phyloP scores from a whole-genome alignment of 345 rosid species.

The Dimocarpus longan region DNA sequence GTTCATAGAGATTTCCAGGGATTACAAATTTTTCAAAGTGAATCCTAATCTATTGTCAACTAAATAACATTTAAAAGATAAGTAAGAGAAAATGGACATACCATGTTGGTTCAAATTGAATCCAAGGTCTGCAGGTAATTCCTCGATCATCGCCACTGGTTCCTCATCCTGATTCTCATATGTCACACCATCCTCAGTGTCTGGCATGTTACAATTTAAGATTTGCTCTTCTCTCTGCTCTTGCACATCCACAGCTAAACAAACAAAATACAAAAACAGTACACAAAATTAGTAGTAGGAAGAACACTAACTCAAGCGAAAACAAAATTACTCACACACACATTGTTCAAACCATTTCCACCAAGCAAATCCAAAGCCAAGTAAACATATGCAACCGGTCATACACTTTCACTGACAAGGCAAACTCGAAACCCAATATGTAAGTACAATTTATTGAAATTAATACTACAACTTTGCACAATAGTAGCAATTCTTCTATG shows the following conservation, averaged over 20 bases:
- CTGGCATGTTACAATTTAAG: constrained; percentile 53
- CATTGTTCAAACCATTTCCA: neutral
- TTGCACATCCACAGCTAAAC: constrained; percentile 40
- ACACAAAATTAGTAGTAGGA: neutral
- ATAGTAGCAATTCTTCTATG: neutral
- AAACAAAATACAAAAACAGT: neutral
- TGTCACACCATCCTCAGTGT: constrained; percentile 50
- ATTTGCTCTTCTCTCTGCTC: constrained; percentile 54
- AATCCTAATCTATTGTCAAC: neutral
- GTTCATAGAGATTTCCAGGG: neutral
- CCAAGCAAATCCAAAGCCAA: neutral
- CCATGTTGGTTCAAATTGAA: constrained; percentile 35
- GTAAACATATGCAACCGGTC: too few species aligned
- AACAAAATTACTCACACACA: neutral
- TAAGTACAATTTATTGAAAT: too few species aligned
- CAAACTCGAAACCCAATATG: neutral
- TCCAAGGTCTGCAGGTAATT: constrained; percentile 38
- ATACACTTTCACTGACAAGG: neutral
- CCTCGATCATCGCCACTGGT: constrained; percentile 61
- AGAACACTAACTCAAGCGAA: neutral
- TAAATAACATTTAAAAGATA: neutral
- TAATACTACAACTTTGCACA: neutral
- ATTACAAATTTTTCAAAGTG: neutral
- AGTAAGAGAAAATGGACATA: constrained; percentile 16
- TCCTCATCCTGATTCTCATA: constrained; percentile 65